A percentile compares a stretch with the other conserved stretches of the same genome.
These are phyloP conservation scores for Alternaria triticina DNA, from an alignment of 2,329 filamentous ascomycete genomes.

Conservation along the genomic window DNA sequence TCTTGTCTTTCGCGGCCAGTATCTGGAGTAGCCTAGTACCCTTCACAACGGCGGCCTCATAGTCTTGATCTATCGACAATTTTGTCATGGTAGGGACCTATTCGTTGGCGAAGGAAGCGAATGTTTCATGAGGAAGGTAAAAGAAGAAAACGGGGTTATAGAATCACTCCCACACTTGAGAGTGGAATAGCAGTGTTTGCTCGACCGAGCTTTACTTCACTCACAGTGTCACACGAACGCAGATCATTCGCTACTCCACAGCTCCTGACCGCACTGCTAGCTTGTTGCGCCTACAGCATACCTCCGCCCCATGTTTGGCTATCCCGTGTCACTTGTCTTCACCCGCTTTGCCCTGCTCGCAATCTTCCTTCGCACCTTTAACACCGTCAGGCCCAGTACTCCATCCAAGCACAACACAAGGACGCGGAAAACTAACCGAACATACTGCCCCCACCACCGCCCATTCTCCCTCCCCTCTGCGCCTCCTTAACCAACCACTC, in stretches of 20 bases:
- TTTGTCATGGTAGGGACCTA: not conserved
- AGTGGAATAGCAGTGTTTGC: not conserved
- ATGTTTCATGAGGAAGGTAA: not conserved
- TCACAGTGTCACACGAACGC: not conserved
- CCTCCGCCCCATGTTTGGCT: not conserved
- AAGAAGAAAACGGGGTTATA: not conserved
- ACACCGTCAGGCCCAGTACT: not conserved
- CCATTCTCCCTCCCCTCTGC: slow-evolving; percentile 50
- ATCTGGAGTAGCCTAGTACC: not conserved
- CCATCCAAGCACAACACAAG: not conserved
- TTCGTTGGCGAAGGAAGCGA: not conserved
- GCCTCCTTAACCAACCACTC: slow-evolving; percentile 58
- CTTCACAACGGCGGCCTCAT: not conserved
- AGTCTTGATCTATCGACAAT: not conserved
- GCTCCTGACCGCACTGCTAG: not conserved
- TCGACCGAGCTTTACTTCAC: not conserved
- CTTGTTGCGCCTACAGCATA: not conserved
- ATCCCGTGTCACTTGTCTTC: not conserved
- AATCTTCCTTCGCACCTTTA: slow-evolving; percentile 1
- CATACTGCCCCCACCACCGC: slow-evolving; percentile 55
- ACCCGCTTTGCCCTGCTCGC: not conserved
- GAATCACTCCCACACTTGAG: not conserved
- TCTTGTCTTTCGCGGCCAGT: not conserved
- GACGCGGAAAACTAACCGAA: slow-evolving; percentile 38
- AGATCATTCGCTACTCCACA: not conserved